These are phyloP conservation scores for Litchi chinensis DNA, from an alignment of 345 rosid species.

Conservation along the genomic window DNA sequence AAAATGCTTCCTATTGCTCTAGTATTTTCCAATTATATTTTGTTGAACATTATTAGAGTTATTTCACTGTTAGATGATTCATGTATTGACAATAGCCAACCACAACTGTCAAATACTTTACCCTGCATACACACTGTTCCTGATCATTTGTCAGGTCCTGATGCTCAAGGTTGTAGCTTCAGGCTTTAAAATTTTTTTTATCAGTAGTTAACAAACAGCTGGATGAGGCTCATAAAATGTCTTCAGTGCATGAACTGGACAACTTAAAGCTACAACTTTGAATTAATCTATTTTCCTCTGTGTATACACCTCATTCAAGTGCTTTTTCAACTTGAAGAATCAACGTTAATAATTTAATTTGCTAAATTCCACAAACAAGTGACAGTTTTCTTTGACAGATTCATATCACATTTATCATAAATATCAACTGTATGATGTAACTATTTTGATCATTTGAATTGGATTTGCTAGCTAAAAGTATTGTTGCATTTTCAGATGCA, in stretches of 20 bases:
- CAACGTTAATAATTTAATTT: neutral
- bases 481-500: constrained; percentile 48
- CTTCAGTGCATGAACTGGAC: neutral
- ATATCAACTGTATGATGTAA: neutral
- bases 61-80: neutral
- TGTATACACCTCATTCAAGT: neutral
- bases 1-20: neutral
- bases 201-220: neutral
- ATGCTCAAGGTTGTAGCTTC: neutral
- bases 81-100: neutral
- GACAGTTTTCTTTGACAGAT: neutral
- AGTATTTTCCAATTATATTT: neutral
- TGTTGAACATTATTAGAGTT: neutral
- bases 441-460: no score
- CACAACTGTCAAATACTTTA: neutral
- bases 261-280: neutral
- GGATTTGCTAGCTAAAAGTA: constrained; percentile 8
- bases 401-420: neutral
- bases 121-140: neutral
- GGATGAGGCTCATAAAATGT: neutral
- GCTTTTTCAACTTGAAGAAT: neutral
- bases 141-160: neutral
- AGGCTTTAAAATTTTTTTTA: neutral
- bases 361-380: neutral
- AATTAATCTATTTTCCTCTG: neutral